A percentile compares a stretch with the other conserved stretches of the same genome.
Evolutionary conservation across 495 filamentous ascomycete genomes (phyloP).

Genomic region (Trichoderma reesei): DNA sequence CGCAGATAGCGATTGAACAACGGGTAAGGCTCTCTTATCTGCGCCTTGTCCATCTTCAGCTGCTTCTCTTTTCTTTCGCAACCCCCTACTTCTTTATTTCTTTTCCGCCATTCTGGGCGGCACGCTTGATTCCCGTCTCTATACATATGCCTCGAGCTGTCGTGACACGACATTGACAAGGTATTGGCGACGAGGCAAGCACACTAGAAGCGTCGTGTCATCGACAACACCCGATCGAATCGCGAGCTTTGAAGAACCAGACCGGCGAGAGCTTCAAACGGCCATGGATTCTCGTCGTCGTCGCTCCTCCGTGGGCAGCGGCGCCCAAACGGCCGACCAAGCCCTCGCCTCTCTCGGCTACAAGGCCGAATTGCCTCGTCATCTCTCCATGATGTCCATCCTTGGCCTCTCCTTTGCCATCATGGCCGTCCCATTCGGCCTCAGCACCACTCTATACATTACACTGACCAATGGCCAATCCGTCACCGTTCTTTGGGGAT

Average conservation of each 20-base stretch:
- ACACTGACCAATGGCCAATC: slow-evolving; percentile 55
- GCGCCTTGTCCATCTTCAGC: background rate
- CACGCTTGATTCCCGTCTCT: too few relatives aligned
- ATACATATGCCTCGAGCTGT: too few relatives aligned
- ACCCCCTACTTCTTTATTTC: too few relatives aligned
- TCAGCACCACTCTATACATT: slow-evolving; percentile 54
- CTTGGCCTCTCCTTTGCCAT: slow-evolving; percentile 42
- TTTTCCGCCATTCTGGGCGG: too few relatives aligned
- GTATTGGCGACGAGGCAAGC: too few relatives aligned
- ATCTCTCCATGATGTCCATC: slow-evolving; percentile 56
- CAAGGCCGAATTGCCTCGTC: slow-evolving; percentile 52
- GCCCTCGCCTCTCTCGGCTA: slow-evolving; percentile 56
- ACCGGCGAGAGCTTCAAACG: background rate
- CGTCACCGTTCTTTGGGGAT: slow-evolving; percentile 27
- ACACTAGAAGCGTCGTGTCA: too few relatives aligned
- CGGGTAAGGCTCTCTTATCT: background rate
- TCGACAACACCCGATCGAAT: background rate
- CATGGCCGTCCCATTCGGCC: slow-evolving; percentile 18
- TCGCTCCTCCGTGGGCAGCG: slow-evolving; percentile 14
- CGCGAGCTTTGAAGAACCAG: background rate
- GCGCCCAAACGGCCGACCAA: slow-evolving; percentile 29
- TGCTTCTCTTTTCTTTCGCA: too few relatives aligned
- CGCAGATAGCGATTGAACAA: background rate
- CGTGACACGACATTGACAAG: too few relatives aligned
- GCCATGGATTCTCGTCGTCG: slow-evolving; percentile 1